phyloP scores from a whole-genome alignment of 345 rosid species.

The Gossypium anomalum region DNA sequence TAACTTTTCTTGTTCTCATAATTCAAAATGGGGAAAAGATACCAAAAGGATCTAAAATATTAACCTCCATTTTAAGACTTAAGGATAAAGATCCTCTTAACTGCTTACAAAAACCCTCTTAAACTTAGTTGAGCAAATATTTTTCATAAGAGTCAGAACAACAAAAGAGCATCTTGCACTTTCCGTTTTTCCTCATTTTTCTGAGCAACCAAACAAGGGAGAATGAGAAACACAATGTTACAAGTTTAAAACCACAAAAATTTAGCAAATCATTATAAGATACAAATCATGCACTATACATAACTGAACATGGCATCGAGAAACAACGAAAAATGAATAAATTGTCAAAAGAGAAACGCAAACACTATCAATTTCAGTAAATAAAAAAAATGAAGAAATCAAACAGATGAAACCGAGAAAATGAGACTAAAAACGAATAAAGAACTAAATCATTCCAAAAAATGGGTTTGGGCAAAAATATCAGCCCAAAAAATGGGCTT shows the following conservation, averaged over 20 bases:
- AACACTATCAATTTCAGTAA: neutral
- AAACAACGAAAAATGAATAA: neutral
- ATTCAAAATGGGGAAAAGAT: neutral
- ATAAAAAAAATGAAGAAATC: neutral
- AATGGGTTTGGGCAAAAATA: neutral
- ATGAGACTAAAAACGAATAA: neutral
- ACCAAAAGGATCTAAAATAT: neutral
- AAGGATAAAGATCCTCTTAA: neutral
- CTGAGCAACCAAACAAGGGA: constrained; percentile 8
- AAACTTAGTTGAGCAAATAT: neutral
- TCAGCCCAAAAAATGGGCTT: too few relatives aligned
- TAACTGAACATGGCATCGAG: neutral
- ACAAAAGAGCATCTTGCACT: constrained; percentile 1
- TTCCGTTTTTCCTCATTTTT: constrained; percentile 1
- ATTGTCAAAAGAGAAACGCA: neutral
- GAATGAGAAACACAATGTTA: too few relatives aligned
- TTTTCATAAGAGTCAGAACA: neutral
- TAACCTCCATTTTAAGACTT: neutral
- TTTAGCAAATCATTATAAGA: neutral
- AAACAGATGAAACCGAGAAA: neutral
- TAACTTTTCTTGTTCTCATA: neutral
- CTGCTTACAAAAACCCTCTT: neutral
- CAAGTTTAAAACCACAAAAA: constrained; percentile 4
- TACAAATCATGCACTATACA: neutral
- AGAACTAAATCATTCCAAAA: neutral